Evolutionary conservation across 345 rosid genomes (phyloP).

Genomic region (Boechera stricta): DNA sequence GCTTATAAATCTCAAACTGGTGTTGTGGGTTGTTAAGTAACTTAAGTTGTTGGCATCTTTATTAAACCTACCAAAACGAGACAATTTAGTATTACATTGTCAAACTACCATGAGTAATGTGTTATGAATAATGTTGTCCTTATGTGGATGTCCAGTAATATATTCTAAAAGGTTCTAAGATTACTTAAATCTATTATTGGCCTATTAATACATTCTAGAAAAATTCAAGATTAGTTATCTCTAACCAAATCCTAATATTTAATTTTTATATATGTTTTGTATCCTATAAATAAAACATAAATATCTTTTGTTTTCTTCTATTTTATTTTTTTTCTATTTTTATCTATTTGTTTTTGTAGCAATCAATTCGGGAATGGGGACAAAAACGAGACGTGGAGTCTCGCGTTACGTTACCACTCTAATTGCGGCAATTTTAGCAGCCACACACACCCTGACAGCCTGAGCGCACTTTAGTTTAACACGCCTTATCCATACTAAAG

Average conservation of each 20-base stretch:
- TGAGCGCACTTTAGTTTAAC: slow-evolving; percentile 5
- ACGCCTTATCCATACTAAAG: neutral
- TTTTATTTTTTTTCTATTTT: too few species aligned
- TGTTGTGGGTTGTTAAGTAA: too few species aligned
- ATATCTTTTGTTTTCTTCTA: neutral
- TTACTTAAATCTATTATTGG: too few species aligned
- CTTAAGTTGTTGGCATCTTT: neutral
- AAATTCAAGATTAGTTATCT: too few species aligned
- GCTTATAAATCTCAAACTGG: too few species aligned
- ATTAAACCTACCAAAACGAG: slow-evolving; percentile 26
- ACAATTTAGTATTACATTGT: neutral
- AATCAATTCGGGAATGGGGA: neutral
- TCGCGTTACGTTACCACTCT: slow-evolving; percentile 38
- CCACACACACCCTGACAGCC: slow-evolving; percentile 27
- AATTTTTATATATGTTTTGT: too few species aligned
- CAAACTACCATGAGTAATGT: neutral
- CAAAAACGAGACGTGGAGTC: slow-evolving; percentile 42
- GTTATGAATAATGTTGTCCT: too few species aligned
- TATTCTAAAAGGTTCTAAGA: too few species aligned
- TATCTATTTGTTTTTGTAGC: neutral
- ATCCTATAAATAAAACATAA: too few species aligned
- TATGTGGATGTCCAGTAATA: too few species aligned
- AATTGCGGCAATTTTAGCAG: slow-evolving; percentile 28
- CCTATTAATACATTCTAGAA: too few species aligned
- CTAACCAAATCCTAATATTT: too few species aligned